Conservation (phyloP, 306 rosid genomes). For the Pterocarpus macrocarpus region DNA sequence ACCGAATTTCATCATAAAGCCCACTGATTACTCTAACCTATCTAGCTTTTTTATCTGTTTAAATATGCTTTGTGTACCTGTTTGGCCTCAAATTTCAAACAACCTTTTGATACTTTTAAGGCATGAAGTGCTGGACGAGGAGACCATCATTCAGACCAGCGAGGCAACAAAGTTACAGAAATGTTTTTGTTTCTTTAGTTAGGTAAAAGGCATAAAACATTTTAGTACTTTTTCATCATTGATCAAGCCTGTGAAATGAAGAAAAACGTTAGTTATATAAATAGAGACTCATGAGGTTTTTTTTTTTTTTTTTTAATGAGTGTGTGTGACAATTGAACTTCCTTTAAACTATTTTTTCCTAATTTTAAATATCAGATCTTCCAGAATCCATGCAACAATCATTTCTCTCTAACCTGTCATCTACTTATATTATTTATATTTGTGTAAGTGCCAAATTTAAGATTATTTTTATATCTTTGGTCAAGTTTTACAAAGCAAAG, state of each 20-base stretch:
- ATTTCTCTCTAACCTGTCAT: background rate
- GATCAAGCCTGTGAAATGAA: background rate
- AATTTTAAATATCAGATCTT: background rate
- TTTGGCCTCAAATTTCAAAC: constrained; percentile 39
- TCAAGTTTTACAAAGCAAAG: background rate
- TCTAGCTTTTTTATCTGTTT: constrained; percentile 34
- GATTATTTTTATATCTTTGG: background rate
- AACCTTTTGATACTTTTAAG: constrained; percentile 63
- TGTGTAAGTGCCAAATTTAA: background rate
- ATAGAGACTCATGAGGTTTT: background rate
- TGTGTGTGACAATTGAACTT: background rate
- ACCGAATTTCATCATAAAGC: constrained; percentile 58
- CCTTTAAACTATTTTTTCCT: background rate
- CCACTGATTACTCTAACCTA: constrained; percentile 45
- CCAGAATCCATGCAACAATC: background rate
- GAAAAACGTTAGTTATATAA: background rate
- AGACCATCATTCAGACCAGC: constrained; percentile 54
- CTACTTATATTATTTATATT: background rate
- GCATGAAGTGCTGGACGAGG: constrained; percentile 51
- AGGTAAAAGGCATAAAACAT: constrained; percentile 44
- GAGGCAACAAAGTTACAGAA: constrained; percentile 38
- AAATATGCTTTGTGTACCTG: constrained; percentile 37
- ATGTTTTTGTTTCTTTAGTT: constrained; percentile 47
- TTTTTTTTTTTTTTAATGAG: background rate
- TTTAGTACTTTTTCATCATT: constrained; percentile 37